A percentile compares a stretch with the other conserved stretches of the same genome.
Conservation (phyloP, 2,329 filamentous ascomycete species). For the Cordyceps fumosorosea region DNA sequence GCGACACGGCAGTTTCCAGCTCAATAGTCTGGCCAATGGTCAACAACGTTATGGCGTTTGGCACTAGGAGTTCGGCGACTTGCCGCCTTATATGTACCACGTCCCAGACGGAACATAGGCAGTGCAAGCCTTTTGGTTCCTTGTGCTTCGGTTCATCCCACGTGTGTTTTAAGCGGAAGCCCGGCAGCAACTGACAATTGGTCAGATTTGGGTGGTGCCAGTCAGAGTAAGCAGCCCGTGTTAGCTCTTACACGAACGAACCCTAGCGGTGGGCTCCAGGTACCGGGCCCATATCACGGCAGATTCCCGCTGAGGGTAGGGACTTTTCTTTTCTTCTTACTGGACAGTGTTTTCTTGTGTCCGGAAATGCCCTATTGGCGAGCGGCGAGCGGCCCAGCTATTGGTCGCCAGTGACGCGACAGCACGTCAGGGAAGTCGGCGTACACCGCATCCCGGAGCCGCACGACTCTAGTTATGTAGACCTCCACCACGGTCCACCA, state of each 20-base stretch:
- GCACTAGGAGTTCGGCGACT: slow-evolving; percentile 7
- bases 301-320: neutral
- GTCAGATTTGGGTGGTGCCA: slow-evolving; percentile 8
- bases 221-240: slow-evolving; percentile 1
- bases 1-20: slow-evolving; percentile 2
- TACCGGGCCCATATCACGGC: neutral
- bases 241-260: slow-evolving; percentile 8
- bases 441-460: slow-evolving; percentile 7
- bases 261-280: slow-evolving; percentile 5
- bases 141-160: neutral
- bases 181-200: neutral
- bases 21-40: neutral
- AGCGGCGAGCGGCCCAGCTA: neutral
- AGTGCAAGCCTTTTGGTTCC: too few relatives aligned
- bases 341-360: neutral
- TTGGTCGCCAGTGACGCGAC: slow-evolving; percentile 4
- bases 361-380: neutral
- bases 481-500: slow-evolving; percentile 6
- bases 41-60: neutral
- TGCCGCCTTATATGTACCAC: neutral
- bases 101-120: neutral
- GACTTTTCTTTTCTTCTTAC: neutral
- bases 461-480: neutral
- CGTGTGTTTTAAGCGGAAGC: neutral
- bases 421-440: slow-evolving; percentile 1